Conservation (phyloP, 805 yeast genomes). For the Metschnikowia drakensbergensis region DNA sequence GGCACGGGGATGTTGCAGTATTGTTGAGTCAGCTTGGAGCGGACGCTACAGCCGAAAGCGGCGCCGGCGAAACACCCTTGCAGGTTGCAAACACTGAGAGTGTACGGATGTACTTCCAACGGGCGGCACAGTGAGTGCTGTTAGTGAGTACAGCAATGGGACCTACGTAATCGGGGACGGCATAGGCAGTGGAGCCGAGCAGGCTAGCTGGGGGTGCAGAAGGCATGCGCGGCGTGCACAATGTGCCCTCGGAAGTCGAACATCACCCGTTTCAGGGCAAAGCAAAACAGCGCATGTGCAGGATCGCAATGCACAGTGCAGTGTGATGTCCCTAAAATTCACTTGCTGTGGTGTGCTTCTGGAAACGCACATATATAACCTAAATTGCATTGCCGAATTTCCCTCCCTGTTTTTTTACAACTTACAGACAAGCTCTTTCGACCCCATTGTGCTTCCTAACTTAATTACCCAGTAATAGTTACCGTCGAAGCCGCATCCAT, state of each 20-base stretch:
- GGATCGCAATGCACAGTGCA: conserved; percentile 10
- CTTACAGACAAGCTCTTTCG: background rate
- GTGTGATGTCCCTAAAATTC: conserved; percentile 5
- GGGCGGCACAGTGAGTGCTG: background rate
- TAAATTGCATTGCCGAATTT: conserved; percentile 1
- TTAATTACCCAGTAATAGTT: background rate
- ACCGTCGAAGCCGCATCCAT: background rate
- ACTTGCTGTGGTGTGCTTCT: conserved; percentile 14
- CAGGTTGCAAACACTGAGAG: conserved; percentile 35
- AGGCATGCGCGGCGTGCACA: conserved; percentile 8
- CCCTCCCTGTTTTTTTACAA: conserved; percentile 4
- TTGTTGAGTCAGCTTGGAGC: conserved; percentile 65
- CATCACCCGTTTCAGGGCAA: conserved; percentile 15
- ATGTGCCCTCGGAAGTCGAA: conserved; percentile 13
- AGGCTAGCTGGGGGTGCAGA: background rate
- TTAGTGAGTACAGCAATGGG: background rate
- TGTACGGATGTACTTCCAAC: conserved; percentile 20
- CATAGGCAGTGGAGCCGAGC: conserved; percentile 1
- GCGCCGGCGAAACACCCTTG: conserved; percentile 47
- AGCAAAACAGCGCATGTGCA: conserved; percentile 18
- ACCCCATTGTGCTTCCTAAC: background rate
- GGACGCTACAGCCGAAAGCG: conserved; percentile 44
- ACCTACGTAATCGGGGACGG: background rate
- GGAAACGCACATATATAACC: conserved; percentile 6
- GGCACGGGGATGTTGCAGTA: conserved; percentile 73